Evolutionary conservation across 2,329 filamentous ascomycete species (phyloP).

Genomic region (Leptographium lundbergii): DNA sequence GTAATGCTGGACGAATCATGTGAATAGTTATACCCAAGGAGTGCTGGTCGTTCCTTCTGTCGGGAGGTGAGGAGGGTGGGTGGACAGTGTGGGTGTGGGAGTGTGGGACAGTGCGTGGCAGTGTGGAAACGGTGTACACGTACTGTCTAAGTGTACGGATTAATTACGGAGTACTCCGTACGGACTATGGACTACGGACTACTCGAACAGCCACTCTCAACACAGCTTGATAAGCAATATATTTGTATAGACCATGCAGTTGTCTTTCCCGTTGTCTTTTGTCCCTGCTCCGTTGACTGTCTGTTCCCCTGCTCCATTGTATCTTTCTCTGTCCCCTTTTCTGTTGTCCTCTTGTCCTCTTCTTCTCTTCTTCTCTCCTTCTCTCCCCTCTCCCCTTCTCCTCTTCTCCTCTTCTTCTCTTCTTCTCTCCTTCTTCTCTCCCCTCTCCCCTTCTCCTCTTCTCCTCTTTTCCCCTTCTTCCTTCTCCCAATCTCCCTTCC

Average conservation of each 20-base stretch:
- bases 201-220: too few species aligned
- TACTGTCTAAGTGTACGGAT: too few species aligned
- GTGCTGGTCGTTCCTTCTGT: not conserved
- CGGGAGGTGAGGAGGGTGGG: too few species aligned
- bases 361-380: not conserved
- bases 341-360: not conserved
- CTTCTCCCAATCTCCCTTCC: not conserved
- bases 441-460: not conserved
- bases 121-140: too few species aligned
- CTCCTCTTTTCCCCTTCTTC: not conserved
- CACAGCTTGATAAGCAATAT: too few species aligned
- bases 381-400: not conserved
- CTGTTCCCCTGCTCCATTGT: not conserved
- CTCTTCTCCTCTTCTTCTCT: not conserved
- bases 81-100: too few species aligned
- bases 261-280: too few species aligned
- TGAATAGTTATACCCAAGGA: not conserved
- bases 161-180: too few species aligned
- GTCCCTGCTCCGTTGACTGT: too few species aligned
- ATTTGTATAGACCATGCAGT: too few species aligned
- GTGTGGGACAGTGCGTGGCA: too few species aligned
- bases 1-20: not conserved
- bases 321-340: not conserved
- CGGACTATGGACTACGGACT: too few species aligned
- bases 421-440: not conserved